These are phyloP conservation scores for Plasmodium inui DNA, from an alignment of 169 alveolate genomes.

Conservation along the genomic window DNA sequence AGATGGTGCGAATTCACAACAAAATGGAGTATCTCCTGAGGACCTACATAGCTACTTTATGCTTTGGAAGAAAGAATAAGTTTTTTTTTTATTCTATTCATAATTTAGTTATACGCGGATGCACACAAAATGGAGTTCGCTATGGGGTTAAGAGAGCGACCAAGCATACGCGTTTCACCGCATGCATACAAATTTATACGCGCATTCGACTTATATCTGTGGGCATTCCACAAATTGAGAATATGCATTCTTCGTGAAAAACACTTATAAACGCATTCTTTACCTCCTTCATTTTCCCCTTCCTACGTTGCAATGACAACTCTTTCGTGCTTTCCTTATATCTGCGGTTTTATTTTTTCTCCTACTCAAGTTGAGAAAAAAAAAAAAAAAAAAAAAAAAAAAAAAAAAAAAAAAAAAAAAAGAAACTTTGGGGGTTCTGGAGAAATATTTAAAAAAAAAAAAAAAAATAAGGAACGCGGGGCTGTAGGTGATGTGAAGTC, in stretches of 20 bases:
- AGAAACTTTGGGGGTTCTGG: not conserved
- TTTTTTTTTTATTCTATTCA: not conserved
- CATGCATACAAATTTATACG: not conserved
- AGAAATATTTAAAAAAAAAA: not conserved
- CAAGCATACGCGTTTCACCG: not conserved
- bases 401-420: not conserved
- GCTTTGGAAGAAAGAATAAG: not conserved
- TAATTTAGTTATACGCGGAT: not conserved
- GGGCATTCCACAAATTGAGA: not conserved
- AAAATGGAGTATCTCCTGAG: not conserved
- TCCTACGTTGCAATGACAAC: not conserved
- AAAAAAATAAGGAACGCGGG: not conserved
- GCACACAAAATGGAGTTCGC: not conserved
- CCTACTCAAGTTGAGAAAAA: not conserved
- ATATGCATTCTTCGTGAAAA: not conserved
- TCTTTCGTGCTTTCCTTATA: not conserved
- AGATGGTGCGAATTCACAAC: not conserved
- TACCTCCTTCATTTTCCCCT: not conserved
- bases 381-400: not conserved
- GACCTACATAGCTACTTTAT: not conserved
- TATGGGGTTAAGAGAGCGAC: not conserved
- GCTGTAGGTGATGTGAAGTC: not conserved
- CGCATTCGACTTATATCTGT: not conserved
- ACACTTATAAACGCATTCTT: not conserved
- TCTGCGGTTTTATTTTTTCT: not conserved